Base-by-base conservation (phyloP, 169 alveolate genomes). In the Plasmodium inui region DNA sequence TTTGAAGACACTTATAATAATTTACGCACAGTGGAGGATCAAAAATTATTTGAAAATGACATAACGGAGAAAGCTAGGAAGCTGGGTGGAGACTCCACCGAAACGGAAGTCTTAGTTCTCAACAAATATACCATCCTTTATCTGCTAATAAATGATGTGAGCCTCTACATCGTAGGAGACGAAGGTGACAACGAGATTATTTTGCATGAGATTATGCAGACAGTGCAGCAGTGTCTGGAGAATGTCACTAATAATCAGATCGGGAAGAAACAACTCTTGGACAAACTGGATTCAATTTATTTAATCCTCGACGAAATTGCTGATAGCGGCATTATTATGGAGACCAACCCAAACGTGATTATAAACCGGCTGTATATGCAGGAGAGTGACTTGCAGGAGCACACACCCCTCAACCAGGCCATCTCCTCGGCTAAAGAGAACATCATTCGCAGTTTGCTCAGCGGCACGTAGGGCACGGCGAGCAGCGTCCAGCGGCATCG, bases 291-390 rank as follows among this genome's bases (percentile, higher is more conserved):
- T 39, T 96, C 96, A 17, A 95, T 96, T 14, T 96, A 93, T 79
- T 70, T 96, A 72, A 30, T 96, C 4, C 95, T 96, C 28, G 97
- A 96, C 82, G 97, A 96, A 78, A 93, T 95, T 1, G 96, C 95
- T 2, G 97, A 96, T 92, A 95, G 97, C 83, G 97, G 97, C 0
- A 74, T 86, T n/a, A 76, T 86, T 12, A 76, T 86, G 93, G 93
- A 86, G 71, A 86, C 93, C 0, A 86, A 76, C 44, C 30, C 93
- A 0, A 76, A 53, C 55, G 81, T 86, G 1, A 86, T 86, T 34
- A 78, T 86, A 14, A 86, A 76, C 26, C 55, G 93, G 37, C 41
- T 86, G 26, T 86, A 86, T 6, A 86, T 86, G 93, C 32, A 86
- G 44, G 93, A 86, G 81, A 46, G 86, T 1, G 93, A 86, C 39